Conservation (phyloP, 345 rosid genomes). For the Eucalyptus albens region DNA sequence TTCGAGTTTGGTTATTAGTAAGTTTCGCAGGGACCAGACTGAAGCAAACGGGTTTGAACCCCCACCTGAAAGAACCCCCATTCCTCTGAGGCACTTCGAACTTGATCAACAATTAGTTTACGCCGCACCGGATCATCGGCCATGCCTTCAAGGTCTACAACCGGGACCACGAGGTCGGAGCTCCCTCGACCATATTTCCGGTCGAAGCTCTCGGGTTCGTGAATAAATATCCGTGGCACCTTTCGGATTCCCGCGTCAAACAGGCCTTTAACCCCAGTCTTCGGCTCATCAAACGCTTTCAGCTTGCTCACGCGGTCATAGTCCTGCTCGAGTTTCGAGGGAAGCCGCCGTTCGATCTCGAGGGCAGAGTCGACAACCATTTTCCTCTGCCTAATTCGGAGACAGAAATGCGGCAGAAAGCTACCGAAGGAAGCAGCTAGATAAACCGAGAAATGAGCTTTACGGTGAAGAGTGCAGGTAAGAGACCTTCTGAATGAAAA, state of each 20-base stretch:
- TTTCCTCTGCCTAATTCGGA: neutral
- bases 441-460: neutral
- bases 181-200: neutral
- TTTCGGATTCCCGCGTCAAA: neutral
- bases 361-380: neutral
- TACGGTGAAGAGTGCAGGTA: neutral
- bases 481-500: neutral
- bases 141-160: neutral
- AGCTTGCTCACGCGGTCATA: slow-evolving; percentile 2
- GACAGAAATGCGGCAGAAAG: neutral
- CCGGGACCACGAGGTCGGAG: neutral
- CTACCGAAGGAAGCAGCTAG: neutral
- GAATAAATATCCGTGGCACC: neutral
- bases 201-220: neutral
- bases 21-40: neutral
- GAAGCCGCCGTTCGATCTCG: neutral
- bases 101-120: neutral
- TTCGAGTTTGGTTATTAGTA: neutral
- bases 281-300: slow-evolving; percentile 4
- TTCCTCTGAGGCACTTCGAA: neutral
- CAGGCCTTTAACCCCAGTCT: neutral
- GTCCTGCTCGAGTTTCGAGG: neutral
- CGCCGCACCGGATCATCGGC: neutral
- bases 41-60: neutral
- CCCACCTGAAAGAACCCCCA: slow-evolving; percentile 5